Base-by-base conservation (phyloP, 2,329 filamentous ascomycete species). In the Colletotrichum scovillei region DNA sequence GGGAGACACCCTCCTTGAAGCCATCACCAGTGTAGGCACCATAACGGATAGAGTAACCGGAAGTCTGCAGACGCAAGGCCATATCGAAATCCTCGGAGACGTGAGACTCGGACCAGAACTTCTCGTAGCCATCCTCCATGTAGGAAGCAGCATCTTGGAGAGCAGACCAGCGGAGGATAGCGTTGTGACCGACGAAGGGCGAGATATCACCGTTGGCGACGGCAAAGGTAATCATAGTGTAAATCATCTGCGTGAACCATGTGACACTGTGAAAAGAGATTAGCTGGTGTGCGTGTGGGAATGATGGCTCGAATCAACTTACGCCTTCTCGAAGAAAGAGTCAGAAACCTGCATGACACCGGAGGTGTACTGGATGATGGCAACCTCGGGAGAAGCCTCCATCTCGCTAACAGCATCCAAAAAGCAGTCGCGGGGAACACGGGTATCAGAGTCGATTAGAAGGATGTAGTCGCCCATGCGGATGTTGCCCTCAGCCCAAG, bases 1-100 rank as follows among this genome's bases (percentile, higher is more conserved):
- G 85, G 0, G 92, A 93, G 0, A 94, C 92, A 74, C 92, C 92
- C 77, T 94, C 92, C 78, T 94, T 90, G 83, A 94, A 95, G 7
- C 90, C 92, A 5, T 91, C 88, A 46, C 89, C 88, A 67, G 92
- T 90, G 82, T 94, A 95, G 0, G 91, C 88, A 12, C 89, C 93
- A 0, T 94, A 85, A 14, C 93, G 91, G 58, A 94, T 89, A 46
- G 90, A 86, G 80, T 92, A 93, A 28, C 92, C 92, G 22, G 85
- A 85, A 75, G 89, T 90, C 80, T 95, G 93, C 5, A 95, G 86
- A 46, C 93, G 91, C 1, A 95, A 86, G 12, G 91, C 89, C 83
- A 94, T 93, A 74, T 95, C 93, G 67, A 95, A 95, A 77, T 95
- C 93, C 74, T 95, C 93, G 0, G 92, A 94, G 0, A 95, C 93